These are phyloP conservation scores for Hypoxylon rubiginosum DNA, from an alignment of 2,329 filamentous ascomycete genomes.

Conservation along the genomic window DNA sequence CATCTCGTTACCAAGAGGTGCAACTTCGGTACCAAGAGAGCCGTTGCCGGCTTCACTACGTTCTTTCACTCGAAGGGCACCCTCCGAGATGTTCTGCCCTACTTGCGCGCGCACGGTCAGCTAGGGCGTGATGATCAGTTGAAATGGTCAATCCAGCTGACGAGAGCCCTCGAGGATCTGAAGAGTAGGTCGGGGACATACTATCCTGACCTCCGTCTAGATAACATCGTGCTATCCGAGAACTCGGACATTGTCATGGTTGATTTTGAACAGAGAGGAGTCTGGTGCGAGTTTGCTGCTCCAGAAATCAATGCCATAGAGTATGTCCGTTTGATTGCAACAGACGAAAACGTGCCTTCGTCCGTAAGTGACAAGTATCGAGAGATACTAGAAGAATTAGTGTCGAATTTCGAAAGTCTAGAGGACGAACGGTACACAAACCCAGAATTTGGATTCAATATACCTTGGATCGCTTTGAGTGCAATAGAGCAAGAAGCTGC, in stretches of 20 bases:
- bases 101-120: slow-evolving; percentile 61
- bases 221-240: slow-evolving; percentile 69
- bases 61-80: slow-evolving; percentile 67
- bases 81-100: slow-evolving; percentile 67
- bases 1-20: slow-evolving; percentile 69
- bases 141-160: slow-evolving; percentile 67
- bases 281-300: slow-evolving; percentile 72
- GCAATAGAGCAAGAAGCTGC: slow-evolving; percentile 67
- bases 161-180: slow-evolving; percentile 65
- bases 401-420: slow-evolving; percentile 61
- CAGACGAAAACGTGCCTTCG: slow-evolving; percentile 61
- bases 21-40: slow-evolving; percentile 68
- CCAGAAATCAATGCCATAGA: slow-evolving; percentile 72
- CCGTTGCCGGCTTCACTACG: slow-evolving; percentile 69
- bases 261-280: slow-evolving; percentile 73
- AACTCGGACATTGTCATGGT: slow-evolving; percentile 66
- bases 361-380: slow-evolving; percentile 58
- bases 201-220: slow-evolving; percentile 71
- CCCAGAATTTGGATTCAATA: slow-evolving; percentile 65
- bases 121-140: slow-evolving; percentile 61
- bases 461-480: slow-evolving; percentile 68
- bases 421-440: slow-evolving; percentile 62
- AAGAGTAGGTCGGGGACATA: slow-evolving; percentile 61
- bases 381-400: slow-evolving; percentile 57
- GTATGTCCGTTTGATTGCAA: slow-evolving; percentile 67